phyloP scores from a whole-genome alignment of 2,329 filamentous ascomycete species.

The Colletotrichum endophyticum region DNA sequence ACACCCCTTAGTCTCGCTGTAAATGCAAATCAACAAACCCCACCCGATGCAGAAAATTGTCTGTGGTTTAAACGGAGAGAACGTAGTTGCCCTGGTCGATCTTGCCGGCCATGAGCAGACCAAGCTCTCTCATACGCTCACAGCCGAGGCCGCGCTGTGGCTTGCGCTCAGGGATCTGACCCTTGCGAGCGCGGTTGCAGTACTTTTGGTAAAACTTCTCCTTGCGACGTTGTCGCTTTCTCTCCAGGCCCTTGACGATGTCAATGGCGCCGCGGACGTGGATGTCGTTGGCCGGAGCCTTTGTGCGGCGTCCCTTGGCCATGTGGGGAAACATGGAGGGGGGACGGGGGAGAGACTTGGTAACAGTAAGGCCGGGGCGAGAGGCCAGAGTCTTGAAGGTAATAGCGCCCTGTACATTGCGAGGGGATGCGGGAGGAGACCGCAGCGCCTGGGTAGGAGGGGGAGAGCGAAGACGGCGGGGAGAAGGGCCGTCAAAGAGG shows the following conservation, averaged over 20 bases:
- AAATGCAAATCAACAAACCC: slow-evolving; percentile 3
- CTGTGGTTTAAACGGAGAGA: slow-evolving; percentile 64
- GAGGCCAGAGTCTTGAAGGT: slow-evolving; percentile 52
- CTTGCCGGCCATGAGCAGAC: slow-evolving; percentile 86
- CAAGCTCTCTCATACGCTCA: slow-evolving; percentile 87
- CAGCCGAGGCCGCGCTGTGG: slow-evolving; percentile 85
- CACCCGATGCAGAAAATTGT: background rate
- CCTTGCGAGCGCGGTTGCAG: slow-evolving; percentile 81
- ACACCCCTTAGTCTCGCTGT: background rate
- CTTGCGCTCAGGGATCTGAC: slow-evolving; percentile 64
- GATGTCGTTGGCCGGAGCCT: slow-evolving; percentile 46
- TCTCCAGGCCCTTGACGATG: slow-evolving; percentile 94
- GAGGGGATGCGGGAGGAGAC: slow-evolving; percentile 53
- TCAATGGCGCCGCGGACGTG: slow-evolving; percentile 94
- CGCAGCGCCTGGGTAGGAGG: slow-evolving; percentile 61
- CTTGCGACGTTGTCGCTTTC: slow-evolving; percentile 89
- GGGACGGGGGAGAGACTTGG: slow-evolving; percentile 85
- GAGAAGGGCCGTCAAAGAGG: slow-evolving; percentile 72
- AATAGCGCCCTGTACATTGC: slow-evolving; percentile 43
- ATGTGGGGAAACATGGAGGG: slow-evolving; percentile 71
- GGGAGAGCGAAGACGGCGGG: slow-evolving; percentile 72
- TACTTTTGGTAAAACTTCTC: slow-evolving; percentile 93
- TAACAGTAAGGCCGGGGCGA: slow-evolving; percentile 73
- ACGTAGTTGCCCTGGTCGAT: slow-evolving; percentile 77
- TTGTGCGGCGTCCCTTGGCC: slow-evolving; percentile 45